phyloP scores from a whole-genome alignment of 1,284 basidiomycete genomes.

The Leccinum brunneo-olivaceum region DNA sequence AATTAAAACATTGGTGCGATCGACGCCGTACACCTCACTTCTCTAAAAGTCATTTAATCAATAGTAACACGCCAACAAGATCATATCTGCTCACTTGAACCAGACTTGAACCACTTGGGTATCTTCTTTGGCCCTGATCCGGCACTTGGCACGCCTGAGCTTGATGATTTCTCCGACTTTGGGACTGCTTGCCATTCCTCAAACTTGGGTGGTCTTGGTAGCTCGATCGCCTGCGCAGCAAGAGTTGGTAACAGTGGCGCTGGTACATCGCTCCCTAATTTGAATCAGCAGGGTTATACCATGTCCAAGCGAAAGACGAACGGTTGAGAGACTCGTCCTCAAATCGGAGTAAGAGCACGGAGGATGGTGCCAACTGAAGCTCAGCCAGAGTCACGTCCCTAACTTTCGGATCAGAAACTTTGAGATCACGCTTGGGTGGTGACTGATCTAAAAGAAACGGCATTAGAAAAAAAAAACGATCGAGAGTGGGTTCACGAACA shows the following conservation, averaged over 20 bases:
- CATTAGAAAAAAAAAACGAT: constrained; percentile 1
- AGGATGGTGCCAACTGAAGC: constrained; percentile 74
- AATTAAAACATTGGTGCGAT: neutral
- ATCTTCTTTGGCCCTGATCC: constrained; percentile 48
- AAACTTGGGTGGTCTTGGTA: constrained; percentile 49
- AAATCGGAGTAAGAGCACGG: constrained; percentile 72
- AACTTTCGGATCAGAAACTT: constrained; percentile 66
- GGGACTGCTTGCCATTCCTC: constrained; percentile 5
- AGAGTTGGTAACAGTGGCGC: constrained; percentile 64
- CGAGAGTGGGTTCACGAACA: constrained; percentile 44
- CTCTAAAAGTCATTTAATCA: constrained; percentile 13
- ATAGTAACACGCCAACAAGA: neutral
- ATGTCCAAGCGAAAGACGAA: constrained; percentile 24
- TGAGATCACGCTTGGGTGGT: constrained; percentile 77
- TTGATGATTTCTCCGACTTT: constrained; percentile 21
- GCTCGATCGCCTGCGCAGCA: constrained; percentile 50
- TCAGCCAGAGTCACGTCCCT: constrained; percentile 62
- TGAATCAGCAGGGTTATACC: constrained; percentile 1
- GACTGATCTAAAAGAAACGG: constrained; percentile 51
- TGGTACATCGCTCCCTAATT: constrained; percentile 40
- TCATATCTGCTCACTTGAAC: constrained; percentile 39
- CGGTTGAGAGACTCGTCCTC: constrained; percentile 67
- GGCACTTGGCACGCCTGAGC: constrained; percentile 13
- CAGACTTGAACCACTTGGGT: constrained; percentile 67
- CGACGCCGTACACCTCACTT: constrained; percentile 15